A percentile compares a stretch with the other conserved stretches of the same genome.
Evolutionary conservation across 495 filamentous ascomycete species (phyloP).

Genomic region (Melanomma pulvis-pyrius): DNA sequence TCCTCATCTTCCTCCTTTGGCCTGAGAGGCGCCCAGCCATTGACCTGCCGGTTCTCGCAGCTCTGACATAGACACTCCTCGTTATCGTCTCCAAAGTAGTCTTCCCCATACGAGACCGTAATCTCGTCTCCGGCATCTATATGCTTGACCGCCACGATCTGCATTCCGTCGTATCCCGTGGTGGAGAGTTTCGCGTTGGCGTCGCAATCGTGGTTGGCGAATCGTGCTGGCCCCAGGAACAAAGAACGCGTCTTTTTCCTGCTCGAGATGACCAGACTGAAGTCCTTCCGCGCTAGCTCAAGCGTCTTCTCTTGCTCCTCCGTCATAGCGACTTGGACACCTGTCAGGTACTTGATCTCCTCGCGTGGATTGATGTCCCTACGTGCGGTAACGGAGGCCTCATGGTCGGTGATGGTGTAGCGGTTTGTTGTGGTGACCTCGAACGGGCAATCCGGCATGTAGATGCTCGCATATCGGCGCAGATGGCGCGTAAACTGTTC

Average conservation of each 20-base stretch:
- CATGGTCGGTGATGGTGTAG: conserved; percentile 86
- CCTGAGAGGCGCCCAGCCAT: conserved; percentile 70
- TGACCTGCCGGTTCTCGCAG: conserved; percentile 74
- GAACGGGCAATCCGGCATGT: conserved; percentile 88
- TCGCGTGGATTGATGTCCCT: conserved; percentile 76
- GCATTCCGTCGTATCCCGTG: conserved; percentile 80
- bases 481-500: conserved; percentile 86
- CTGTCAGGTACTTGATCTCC: conserved; percentile 84
- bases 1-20: conserved; percentile 25
- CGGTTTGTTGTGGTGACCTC: conserved; percentile 94
- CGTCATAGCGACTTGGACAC: conserved; percentile 87
- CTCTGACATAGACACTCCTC: conserved; percentile 91
- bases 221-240: conserved; percentile 92
- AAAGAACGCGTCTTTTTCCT: conserved; percentile 84
- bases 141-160: conserved; percentile 75
- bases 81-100: conserved; percentile 95
- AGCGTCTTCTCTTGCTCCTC: conserved; percentile 84
- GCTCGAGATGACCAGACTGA: conserved; percentile 93
- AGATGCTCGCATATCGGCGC: conserved; percentile 89
- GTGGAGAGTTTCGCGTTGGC: conserved; percentile 88
- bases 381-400: conserved; percentile 85
- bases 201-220: conserved; percentile 96
- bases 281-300: conserved; percentile 78
- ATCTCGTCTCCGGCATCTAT: conserved; percentile 92
- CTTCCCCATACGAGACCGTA: conserved; percentile 90